phyloP scores from a whole-genome alignment of 352 stramenopile species.

The Halophytophthora polymorphica region DNA sequence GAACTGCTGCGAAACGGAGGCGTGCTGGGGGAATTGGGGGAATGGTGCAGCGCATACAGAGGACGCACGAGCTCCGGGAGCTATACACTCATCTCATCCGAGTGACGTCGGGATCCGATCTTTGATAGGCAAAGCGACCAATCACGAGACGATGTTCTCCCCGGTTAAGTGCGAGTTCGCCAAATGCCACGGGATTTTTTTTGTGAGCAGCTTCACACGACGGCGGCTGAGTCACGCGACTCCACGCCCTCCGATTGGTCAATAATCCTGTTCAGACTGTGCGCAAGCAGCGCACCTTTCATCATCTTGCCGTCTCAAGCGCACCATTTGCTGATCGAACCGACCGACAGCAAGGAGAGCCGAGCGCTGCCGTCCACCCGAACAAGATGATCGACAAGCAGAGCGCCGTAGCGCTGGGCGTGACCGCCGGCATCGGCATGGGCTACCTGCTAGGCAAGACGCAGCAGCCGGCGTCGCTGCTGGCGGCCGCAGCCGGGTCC shows the following conservation, averaged over 20 bases:
- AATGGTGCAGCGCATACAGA: too few relatives aligned
- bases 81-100: too few relatives aligned
- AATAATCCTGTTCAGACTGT: constrained; percentile 3
- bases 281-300: constrained; percentile 15
- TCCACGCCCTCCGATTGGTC: neutral
- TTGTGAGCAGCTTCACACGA: constrained; percentile 5
- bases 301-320: too few relatives aligned
- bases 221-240: neutral
- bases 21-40: too few relatives aligned
- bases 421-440: constrained; percentile 61
- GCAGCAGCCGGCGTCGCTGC: constrained; percentile 29
- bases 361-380: constrained; percentile 1
- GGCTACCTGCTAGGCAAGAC: constrained; percentile 64
- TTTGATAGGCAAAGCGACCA: too few relatives aligned
- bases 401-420: constrained; percentile 51
- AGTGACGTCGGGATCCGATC: too few relatives aligned
- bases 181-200: constrained; percentile 8
- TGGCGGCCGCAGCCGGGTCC: neutral
- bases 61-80: too few relatives aligned
- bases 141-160: too few relatives aligned
- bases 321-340: constrained; percentile 6
- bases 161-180: too few relatives aligned
- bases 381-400: constrained; percentile 63
- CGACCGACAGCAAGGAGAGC: constrained; percentile 6
- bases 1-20: too few relatives aligned